Percentiles rank a stretch among this genome's conserved stretches.
Evolutionary conservation across 2,329 filamentous ascomycete genomes (phyloP).

Genomic region (Incumbomyces delicatus): DNA sequence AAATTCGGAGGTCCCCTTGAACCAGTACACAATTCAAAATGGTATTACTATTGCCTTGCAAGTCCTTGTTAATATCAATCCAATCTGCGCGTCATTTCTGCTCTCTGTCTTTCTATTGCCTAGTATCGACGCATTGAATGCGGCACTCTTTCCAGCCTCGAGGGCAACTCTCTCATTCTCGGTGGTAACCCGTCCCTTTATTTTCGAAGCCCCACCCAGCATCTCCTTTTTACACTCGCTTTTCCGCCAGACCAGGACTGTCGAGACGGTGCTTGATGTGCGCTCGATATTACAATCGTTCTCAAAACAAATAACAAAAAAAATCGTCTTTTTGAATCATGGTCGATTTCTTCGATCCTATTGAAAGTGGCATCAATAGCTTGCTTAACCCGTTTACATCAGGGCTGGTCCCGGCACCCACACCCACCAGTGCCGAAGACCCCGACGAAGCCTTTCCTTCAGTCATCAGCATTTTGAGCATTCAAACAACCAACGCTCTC

Average conservation of each 20-base stretch:
- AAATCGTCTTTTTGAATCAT: too few species aligned
- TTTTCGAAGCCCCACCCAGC: too few species aligned
- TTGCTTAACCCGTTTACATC: constrained; percentile 2
- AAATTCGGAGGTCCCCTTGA: too few species aligned
- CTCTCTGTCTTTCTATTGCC: neutral
- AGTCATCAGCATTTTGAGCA: neutral
- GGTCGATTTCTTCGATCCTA: neutral
- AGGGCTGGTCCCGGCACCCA: neutral
- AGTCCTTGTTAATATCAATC: too few species aligned
- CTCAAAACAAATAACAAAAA: too few species aligned
- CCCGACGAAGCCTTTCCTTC: neutral
- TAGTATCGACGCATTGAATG: neutral
- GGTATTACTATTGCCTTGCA: too few species aligned
- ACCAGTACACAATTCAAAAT: too few species aligned
- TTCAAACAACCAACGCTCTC: neutral
- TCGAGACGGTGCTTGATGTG: too few species aligned
- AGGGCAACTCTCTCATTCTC: neutral
- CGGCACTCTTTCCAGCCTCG: neutral
- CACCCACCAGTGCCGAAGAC: neutral
- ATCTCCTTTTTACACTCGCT: too few species aligned
- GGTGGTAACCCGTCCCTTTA: neutral
- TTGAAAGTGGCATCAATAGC: constrained; percentile 1
- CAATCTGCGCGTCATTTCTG: neutral
- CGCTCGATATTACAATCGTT: too few species aligned
- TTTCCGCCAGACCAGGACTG: too few species aligned